Evolutionary conservation across 805 yeast genomes (phyloP), one percentile per base, ranked within the genome.

Genomic region (Kodamaea sagamina): DNA sequence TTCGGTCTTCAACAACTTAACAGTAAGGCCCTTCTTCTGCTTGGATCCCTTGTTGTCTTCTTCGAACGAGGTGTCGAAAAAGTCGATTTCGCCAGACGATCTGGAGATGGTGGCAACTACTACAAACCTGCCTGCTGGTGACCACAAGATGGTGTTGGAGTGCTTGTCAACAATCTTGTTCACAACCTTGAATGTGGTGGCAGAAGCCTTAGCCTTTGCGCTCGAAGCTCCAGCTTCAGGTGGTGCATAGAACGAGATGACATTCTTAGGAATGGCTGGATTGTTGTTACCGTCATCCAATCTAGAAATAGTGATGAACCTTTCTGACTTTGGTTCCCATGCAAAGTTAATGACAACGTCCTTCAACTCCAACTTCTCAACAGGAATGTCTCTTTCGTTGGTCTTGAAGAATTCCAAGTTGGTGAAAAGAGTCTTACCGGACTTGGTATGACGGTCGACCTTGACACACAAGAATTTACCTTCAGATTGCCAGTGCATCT

Each of bases 371-470:
- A 93, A 75, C 54, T 89, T 92, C 62, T 90, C 97, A 47, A 90
- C 96, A 24, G 99, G 98, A 54, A 92, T 80, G 58, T 86, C 95
- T 68, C 81, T 87, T 68, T 92, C 99, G 47, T 76, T 75, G 46
- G 89, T 68, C 59, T 88, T 85, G 78, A 92, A 88, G 61, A 93
- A 84, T 69, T 93, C 98, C 65, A 93, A 77, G 63, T 89, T 89
- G 45, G 97, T 82, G 77, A 89, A 89, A 41, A 84, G 67, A 15
- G 96, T 87, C 79, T 95, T 93, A 66, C 85, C 87, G 39, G 97
- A 85, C 69, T 93, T 93, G 44, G 97, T 88, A 70, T 89, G 96
- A 71, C 98, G 88, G 67, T 90, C 97, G 54, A 93, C 97, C 72
- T 87, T 89, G 61, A 90, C 95, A 72, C 97, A 88, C 62, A 93